Percentiles rank a stretch among this genome's conserved stretches.
These are phyloP conservation scores for Chrysanthemum lavandulifolium DNA, from an alignment of 129 eudicot genomes.

Conservation along the genomic window DNA sequence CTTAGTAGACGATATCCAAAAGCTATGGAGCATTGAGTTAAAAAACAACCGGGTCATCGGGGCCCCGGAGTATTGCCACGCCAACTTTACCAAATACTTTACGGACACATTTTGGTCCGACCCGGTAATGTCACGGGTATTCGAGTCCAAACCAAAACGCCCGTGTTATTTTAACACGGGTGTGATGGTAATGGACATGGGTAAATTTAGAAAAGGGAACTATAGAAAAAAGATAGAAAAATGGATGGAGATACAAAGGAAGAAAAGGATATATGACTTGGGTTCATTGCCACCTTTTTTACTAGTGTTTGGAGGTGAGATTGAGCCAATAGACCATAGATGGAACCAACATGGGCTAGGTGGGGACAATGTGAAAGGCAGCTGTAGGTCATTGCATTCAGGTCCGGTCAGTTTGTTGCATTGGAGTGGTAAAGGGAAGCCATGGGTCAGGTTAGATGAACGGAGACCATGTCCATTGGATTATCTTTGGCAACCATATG, in stretches of 20 bases:
- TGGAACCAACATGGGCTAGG: constrained; percentile 96
- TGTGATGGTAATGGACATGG: constrained; percentile 88
- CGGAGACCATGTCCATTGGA: constrained; percentile 80
- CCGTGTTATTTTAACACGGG: constrained; percentile 96
- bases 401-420: constrained; percentile 92
- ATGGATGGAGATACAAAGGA: constrained; percentile 82
- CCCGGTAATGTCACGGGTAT: constrained; percentile 47
- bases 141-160: constrained; percentile 20
- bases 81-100: constrained; percentile 76
- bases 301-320: constrained; percentile 64
- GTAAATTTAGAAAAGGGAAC: constrained; percentile 54
- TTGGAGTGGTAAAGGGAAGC: constrained; percentile 94
- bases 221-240: constrained; percentile 53
- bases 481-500: constrained; percentile 88
- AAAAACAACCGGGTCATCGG: constrained; percentile 52
- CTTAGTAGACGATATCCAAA: constrained; percentile 66
- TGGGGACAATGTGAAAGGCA: constrained; percentile 81
- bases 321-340: constrained; percentile 73
- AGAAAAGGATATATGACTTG: constrained; percentile 67
- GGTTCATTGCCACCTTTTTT: constrained; percentile 86
- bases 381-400: constrained; percentile 71
- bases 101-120: constrained; percentile 80
- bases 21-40: constrained; percentile 59
- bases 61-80: constrained; percentile 90
- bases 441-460: constrained; percentile 84